Base-by-base conservation (phyloP, 129 eudicot species). In the Chrysanthemum makinoi region DNA sequence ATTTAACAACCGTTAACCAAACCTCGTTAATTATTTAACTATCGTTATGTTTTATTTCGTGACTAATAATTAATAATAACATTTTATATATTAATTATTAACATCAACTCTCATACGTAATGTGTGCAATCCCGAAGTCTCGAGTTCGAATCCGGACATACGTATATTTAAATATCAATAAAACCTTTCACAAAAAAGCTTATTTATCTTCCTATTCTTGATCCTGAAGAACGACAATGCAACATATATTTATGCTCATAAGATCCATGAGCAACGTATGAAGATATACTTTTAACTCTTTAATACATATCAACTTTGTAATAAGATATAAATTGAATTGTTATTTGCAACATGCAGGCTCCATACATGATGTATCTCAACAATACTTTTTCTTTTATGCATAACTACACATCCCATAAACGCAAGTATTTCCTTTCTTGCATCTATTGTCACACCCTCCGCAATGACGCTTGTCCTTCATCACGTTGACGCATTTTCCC, bases 391-490 rank as follows among this genome's bases (percentile, higher is more conserved):
- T 11, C 5, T 44, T 35, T 50, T 73, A 85, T 1, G 91, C 91
- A 35, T 88, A 88, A 75, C 83, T 81, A 62, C 95, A 88, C 85
- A 88, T 79, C 51, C 91, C 91, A 13, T 69, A 66, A 5, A 22
- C 26, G 67, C 91, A 85, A 18, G 50, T 13, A 59, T 72, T 74
- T 56, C 86, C 86, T 58, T 39, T 68, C 66, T 76, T 70, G 82
- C 96, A 88, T 76, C 67, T 81, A 54, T 63, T 83, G 33, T 63
- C 22, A 75, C 96, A 89, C 12, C 89, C 80, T 56, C 96, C 96
- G 44, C 96, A 89, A 15, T 89, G 52, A 12, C 65, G 79, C 47
- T 59, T 77, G 73, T 86, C 75, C 5, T 26, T 46, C 73, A 47
- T 62, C 20, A 78, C 47, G 66, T 85, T 86, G 44, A 83, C 82